Conservation (phyloP, 2,329 filamentous ascomycete species). For the Colletotrichum sp. region DNA sequence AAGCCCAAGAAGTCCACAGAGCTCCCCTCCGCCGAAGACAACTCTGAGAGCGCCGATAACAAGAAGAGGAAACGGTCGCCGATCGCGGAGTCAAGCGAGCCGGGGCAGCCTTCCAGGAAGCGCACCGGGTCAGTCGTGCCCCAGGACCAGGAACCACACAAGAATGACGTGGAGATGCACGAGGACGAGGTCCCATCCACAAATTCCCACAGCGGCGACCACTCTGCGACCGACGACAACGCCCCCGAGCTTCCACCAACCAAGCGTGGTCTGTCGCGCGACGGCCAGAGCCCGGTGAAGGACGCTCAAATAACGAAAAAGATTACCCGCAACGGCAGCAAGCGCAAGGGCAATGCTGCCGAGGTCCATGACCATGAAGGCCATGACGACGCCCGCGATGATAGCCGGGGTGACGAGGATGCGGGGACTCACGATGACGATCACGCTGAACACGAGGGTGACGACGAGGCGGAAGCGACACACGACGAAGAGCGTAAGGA, state of each 20-base stretch:
- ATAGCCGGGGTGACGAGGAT: conserved; percentile 43
- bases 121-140: conserved; percentile 54
- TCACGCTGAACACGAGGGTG: conserved; percentile 57
- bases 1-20: conserved; percentile 34
- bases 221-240: conserved; percentile 54
- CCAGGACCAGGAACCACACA: conserved; percentile 38
- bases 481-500: conserved; percentile 70
- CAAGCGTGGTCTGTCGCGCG: conserved; percentile 38
- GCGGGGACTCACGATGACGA: conserved; percentile 60
- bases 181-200: conserved; percentile 41
- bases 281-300: conserved; percentile 24
- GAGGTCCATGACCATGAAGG: conserved; percentile 28
- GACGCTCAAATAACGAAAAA: conserved; percentile 40
- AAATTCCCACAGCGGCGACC: conserved; percentile 41
- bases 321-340: conserved; percentile 45
- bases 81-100: conserved; percentile 46
- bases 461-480: conserved; percentile 65
- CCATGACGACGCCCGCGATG: conserved; percentile 29
- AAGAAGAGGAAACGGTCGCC: conserved; percentile 58
- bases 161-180: conserved; percentile 29
- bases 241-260: conserved; percentile 40
- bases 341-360: conserved; percentile 35
- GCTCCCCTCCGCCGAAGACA: conserved; percentile 31
- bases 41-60: conserved; percentile 41
- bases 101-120: conserved; percentile 57